Base-by-base conservation (phyloP, 2,329 filamentous ascomycete genomes). In the Colletotrichum phormii region DNA sequence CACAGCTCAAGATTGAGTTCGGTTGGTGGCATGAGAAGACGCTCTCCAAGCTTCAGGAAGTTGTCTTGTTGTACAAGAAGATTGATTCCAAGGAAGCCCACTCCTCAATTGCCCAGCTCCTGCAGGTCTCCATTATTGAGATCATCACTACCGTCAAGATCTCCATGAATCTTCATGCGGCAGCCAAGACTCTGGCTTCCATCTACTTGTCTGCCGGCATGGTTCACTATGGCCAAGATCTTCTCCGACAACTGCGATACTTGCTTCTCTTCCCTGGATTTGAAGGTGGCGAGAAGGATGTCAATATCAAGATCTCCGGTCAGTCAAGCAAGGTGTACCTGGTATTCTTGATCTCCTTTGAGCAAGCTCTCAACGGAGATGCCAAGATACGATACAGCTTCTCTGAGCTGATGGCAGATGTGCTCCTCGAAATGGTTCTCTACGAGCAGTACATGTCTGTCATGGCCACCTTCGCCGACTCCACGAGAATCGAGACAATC, bases 171-270 rank as follows among this genome's bases (percentile, higher is more conserved):
- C 81, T 89, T 18, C 86, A 87, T 73, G 82, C 86, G 64, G 84
- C 86, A 2, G 88, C 87, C 1, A 80, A 82, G 12, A 84, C 82
- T 0, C 80, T 89, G 60, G 84, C 85, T 0, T 79, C 82, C 13
- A 86, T 86, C 51, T 89, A 86, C 76, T 80, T 84, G 54, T 79
- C 79, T 22, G 82, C 81, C 37, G 81, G 83, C 59, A 78, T 87
- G 54, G 77, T 79, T 46, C 72, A 82, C 67, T 77, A 84, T 68
- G 83, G 84, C 49, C 76, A 82, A 57, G 79, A 86, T 69, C 77
- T 89, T 1, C 82, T 88, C 9, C 82, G 85, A 5, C 86, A 89
- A 73, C 77, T 89, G 22, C 86, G 86, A 35, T 83, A 85, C 33
- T 83, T 89, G 72, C 81, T 88, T 57, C 84, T 88, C 67, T 86